Base-by-base conservation (phyloP, 306 rosid genomes). In the Cyamopsis tetragonoloba region DNA sequence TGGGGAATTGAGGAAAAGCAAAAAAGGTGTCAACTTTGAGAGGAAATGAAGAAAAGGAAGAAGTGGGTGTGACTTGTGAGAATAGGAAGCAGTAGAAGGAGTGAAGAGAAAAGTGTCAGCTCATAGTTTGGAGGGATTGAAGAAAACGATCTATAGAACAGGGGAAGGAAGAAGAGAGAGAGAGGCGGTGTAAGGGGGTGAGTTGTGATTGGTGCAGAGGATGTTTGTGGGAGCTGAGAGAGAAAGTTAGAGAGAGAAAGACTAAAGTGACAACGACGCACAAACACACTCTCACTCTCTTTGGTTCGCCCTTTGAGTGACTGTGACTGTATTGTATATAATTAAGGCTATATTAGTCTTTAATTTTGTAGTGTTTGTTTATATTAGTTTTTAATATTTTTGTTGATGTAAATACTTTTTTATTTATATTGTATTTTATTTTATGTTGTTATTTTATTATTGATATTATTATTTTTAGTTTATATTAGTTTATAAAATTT, bases 151-250 rank as follows among this genome's bases (percentile, higher is more conserved):
- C 85, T 76, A 57, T 79, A 83, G 61, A 87, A 83, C 80, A 81
- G 72, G 22, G 64, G 64, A 65, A 24, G 61, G 38, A 6, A 49
- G 38, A 48, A 69, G 72, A 60, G 44, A 63, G 44, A 62, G 67
- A 60, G 48, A 44, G 63, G 38, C 41, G 31, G 84, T 87, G 79
- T 79, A 63, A 70, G 70, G 77, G 71, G 83, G 41, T 76, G 83
- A 86, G 88, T 83, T 80, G 80, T 88, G 90, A 91, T 91, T 88
- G 91, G 97, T 78, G 68, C 80, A 77, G 38, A 51, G 49, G 84
- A 70, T 68, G 80, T 64, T 68, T 76, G 72, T 66, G 89, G 79
- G 81, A 70, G 70, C 83, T 72, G 70, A 30, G 56, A 18, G 6
- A 17, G 32, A 14, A 44, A 37, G 20, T 53, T 18, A 3, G 17